Evolutionary conservation across 768 basidiomycete species (phyloP).

Genomic region (Rhizopogon rudus): DNA sequence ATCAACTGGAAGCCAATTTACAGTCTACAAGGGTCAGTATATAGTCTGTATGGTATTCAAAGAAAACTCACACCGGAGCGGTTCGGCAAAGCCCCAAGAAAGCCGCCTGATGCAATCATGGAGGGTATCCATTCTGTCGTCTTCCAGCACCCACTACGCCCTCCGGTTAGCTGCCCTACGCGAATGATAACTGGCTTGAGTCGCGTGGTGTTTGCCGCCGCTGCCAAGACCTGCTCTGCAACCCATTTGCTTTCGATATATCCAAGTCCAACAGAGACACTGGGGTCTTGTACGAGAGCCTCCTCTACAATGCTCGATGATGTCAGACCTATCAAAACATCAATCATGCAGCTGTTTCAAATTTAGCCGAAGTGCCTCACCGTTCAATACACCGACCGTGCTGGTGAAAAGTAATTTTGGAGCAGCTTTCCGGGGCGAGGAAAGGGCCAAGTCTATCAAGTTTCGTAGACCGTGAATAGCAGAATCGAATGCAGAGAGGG

Average conservation of each 20-base stretch:
- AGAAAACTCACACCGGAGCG: constrained; percentile 21
- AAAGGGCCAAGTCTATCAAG: constrained; percentile 29
- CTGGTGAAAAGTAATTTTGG: constrained; percentile 29
- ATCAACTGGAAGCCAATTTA: constrained; percentile 24
- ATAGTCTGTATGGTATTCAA: neutral
- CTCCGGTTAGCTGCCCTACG: constrained; percentile 40
- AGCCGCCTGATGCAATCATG: constrained; percentile 27
- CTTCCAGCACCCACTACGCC: constrained; percentile 37
- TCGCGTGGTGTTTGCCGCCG: constrained; percentile 21
- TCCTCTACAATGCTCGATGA: constrained; percentile 6
- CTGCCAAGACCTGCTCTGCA: constrained; percentile 31
- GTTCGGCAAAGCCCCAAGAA: constrained; percentile 29
- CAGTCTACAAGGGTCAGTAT: constrained; percentile 5
- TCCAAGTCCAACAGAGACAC: constrained; percentile 26
- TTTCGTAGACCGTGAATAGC: constrained; percentile 24
- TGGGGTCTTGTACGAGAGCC: constrained; percentile 14
- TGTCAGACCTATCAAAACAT: neutral
- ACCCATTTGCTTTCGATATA: constrained; percentile 41
- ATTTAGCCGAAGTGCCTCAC: constrained; percentile 1
- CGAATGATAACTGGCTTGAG: constrained; percentile 32
- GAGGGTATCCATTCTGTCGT: constrained; percentile 39
- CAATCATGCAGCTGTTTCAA: too few species aligned
- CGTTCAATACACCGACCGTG: constrained; percentile 24
- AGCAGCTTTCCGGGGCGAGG: constrained; percentile 11
- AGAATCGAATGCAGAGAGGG: constrained; percentile 26